Base-by-base conservation (phyloP, 2,329 filamentous ascomycete genomes). In the Xylaria sp. region DNA sequence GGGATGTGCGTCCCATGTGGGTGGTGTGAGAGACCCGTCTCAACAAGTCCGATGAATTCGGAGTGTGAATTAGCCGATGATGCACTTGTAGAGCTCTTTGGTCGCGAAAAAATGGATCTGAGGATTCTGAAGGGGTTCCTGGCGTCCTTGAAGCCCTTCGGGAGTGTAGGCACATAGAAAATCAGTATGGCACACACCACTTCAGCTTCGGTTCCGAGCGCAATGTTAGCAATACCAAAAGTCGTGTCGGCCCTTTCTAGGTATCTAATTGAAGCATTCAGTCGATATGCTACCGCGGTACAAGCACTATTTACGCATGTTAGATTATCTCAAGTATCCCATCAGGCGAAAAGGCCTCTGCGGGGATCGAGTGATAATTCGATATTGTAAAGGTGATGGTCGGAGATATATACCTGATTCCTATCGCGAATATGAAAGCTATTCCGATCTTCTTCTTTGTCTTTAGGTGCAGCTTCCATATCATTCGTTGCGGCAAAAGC, bases 401-500 rank as follows among this genome's bases (percentile, higher is more conserved):
- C 7, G 15, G 39, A 41, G 39, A 36, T 39, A 63, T n/a, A 7
- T 48, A 64, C 53, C 52, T 41, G 12, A 66, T 23, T 41, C 63
- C 57, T 13, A 66, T 45, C 9, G 57, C 57, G 15, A 66, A 66
- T 39, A 66, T n/a, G 12, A 61, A 2, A 52, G 50, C 50, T 36
- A 66, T 36, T 15, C 59, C 59, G 15, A 66, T n/a, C 20, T 59
- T 66, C 52, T 57, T 58, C 25, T 28, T 53, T 2, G 41, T 50
- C 10, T 41, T 9, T 28, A 66, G 58, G 4, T 63, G n/a, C 13
- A 66, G 25, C 18, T 28, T 15, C 64, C 64, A 66, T 7, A 66
- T 66, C 4, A 62, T 10, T 52, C 25, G 39, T 20, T 66, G 64
- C 12, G 64, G 64, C 12, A 66, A 43, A 20, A 62, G 20, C 10